phyloP scores from a whole-genome alignment of 257 asterid genomes.

The Solanum lignicaule region DNA sequence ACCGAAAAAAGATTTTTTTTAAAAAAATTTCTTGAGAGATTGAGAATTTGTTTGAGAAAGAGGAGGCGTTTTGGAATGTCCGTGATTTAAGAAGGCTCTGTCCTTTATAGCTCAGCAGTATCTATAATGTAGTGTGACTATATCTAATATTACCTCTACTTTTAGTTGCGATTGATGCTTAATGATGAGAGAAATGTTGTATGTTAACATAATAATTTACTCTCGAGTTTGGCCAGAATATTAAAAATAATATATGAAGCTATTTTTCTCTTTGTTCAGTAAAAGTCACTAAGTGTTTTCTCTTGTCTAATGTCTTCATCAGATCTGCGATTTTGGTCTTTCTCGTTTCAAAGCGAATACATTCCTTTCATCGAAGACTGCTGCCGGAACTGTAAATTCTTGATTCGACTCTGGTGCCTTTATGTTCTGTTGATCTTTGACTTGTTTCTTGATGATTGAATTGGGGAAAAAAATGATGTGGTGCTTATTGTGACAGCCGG shows the following conservation, averaged over 20 bases:
- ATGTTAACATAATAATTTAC: background rate
- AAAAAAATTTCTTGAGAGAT: background rate
- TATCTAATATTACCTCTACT: background rate
- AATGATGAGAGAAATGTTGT: background rate
- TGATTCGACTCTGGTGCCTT: slow-evolving; percentile 14
- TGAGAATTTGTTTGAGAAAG: background rate
- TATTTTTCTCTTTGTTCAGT: background rate
- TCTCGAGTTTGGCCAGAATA: background rate
- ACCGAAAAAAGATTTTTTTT: background rate
- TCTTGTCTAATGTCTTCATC: slow-evolving; percentile 15
- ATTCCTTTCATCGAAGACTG: slow-evolving; percentile 91
- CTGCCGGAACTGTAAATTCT: slow-evolving; percentile 92
- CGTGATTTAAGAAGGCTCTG: background rate
- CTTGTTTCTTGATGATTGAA: background rate
- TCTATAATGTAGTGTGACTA: background rate
- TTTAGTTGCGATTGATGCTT: background rate
- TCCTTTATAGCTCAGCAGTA: background rate
- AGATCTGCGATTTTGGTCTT: slow-evolving; percentile 99
- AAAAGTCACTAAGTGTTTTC: slow-evolving; percentile 1
- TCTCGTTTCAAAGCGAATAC: slow-evolving; percentile 91
- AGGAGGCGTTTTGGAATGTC: background rate
- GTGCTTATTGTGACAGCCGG: slow-evolving; percentile 50
- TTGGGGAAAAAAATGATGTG: background rate
- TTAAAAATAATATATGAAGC: background rate
- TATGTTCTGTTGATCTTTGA: background rate